Base-by-base conservation (phyloP, 768 basidiomycete genomes). In the Austroboletus eburneus region DNA sequence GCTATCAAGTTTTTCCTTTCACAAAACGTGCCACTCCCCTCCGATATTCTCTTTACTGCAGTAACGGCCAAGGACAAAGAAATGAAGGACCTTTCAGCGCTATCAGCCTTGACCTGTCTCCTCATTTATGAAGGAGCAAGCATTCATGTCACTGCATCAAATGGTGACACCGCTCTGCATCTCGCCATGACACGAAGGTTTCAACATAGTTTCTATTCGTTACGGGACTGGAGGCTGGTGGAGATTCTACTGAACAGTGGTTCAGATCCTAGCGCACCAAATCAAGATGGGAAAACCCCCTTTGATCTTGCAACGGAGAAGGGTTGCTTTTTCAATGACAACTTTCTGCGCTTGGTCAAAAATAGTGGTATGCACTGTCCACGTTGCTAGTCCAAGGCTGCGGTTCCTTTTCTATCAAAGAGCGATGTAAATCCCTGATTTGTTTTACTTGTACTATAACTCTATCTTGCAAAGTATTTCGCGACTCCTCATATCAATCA, bases 331-430 rank as follows among this genome's bases (percentile, higher is more conserved):
- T 40, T 39, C 38, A n/a, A 39, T 1, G 13, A 45, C 16, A 51
- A 51, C 23, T 51, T 51, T n/a, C n/a, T 32, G 3, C 50, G 49
- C 3, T 39, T 51, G 32, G 32, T 50, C 3, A 16, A 9, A 2
- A 21, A 39, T 22, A 14, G 41, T 18, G 9, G 14, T 32, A 14
- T 32, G 14, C 30, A 32, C 30, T 13, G 30, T 32, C 12, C 27
- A 27, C 27, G 27, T 27, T 27, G 7, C 27, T 27, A 27, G 12
- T 12, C 12, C 27, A 27, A 27, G 12, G 27, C 27, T 27, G 12
- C 27, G 27, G 27, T 27, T 12, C 27, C n/a, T n/a, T n/a, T n/a
- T n/a, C n/a, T n/a, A n/a, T 12, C 27, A 12, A 12, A 27, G 5
- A 27, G 27, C 27, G 27, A 27, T 12, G 27, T n/a, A n/a, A n/a